phyloP scores from a whole-genome alignment of 192 early-diverging fungal genomes.

The Chytriomyces sp. region DNA sequence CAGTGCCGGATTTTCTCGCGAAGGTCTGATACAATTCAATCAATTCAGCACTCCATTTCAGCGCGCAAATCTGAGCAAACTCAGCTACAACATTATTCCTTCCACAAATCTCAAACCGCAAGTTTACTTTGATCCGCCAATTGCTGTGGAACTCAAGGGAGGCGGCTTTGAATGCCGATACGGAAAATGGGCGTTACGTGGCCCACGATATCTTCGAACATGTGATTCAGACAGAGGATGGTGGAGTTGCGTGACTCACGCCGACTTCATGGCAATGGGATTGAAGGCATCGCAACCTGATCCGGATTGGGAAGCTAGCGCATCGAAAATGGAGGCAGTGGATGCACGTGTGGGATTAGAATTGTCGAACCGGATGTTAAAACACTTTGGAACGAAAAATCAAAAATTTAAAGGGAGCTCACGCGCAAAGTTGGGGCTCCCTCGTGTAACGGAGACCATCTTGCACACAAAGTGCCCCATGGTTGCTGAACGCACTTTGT shows the following conservation, averaged over 20 bases:
- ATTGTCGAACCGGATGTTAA: not conserved
- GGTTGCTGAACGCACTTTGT: not conserved
- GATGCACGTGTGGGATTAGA: not conserved
- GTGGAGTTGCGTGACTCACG: slow-evolving; percentile 7
- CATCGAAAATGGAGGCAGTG: not conserved
- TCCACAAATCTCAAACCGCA: not conserved
- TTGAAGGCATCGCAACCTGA: too few species aligned
- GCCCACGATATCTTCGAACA: slow-evolving; percentile 21
- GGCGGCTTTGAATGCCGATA: slow-evolving; percentile 22
- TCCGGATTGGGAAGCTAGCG: not conserved
- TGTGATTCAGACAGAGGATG: slow-evolving; percentile 22
- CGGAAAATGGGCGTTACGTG: slow-evolving; percentile 21
- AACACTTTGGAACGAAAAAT: not conserved
- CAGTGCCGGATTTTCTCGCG: slow-evolving; percentile 14
- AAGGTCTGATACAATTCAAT: slow-evolving; percentile 9
- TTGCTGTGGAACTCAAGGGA: slow-evolving; percentile 25
- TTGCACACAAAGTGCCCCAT: not conserved
- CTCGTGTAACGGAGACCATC: not conserved
- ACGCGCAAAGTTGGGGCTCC: not conserved
- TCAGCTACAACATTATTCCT: not conserved
- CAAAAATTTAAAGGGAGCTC: not conserved
- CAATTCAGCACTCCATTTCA: slow-evolving; percentile 9
- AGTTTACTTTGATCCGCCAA: slow-evolving; percentile 23
- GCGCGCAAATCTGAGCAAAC: not conserved
- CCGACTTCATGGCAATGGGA: slow-evolving; percentile 8